Conservation (phyloP, 2,329 filamentous ascomycete genomes). For the Colletotrichum sp. region DNA sequence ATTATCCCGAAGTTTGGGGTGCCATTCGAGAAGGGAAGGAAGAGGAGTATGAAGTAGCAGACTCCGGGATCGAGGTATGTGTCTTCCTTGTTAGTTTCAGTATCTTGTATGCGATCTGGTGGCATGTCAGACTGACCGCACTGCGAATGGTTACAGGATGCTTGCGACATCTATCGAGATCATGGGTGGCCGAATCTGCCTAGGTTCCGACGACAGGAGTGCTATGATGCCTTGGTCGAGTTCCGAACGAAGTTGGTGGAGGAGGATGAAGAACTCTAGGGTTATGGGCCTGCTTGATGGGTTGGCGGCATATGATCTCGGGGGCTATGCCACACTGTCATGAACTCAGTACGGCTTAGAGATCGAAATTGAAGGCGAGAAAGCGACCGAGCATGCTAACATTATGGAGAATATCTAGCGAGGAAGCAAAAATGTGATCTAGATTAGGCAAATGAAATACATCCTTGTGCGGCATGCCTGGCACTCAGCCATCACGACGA, state of each 20-base stretch:
- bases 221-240: neutral
- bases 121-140: neutral
- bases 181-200: neutral
- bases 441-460: neutral
- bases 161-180: neutral
- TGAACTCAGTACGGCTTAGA: fast-evolving
- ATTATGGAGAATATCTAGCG: too few species aligned
- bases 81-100: fast-evolving
- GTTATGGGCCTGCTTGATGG: neutral
- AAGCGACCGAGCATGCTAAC: neutral
- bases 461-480: neutral
- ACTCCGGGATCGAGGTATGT: neutral
- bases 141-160: neutral
- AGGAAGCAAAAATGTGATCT: too few species aligned
- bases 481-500: neutral
- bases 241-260: neutral
- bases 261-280: neutral
- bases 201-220: neutral
- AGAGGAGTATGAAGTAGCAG: fast-evolving
- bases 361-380: fast-evolving
- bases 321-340: neutral
- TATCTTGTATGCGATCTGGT: neutral
- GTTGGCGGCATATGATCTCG: neutral
- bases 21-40: neutral
- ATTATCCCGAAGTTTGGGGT: neutral